Conservation (phyloP, 495 filamentous ascomycete genomes). For the Neurospora sp. region DNA sequence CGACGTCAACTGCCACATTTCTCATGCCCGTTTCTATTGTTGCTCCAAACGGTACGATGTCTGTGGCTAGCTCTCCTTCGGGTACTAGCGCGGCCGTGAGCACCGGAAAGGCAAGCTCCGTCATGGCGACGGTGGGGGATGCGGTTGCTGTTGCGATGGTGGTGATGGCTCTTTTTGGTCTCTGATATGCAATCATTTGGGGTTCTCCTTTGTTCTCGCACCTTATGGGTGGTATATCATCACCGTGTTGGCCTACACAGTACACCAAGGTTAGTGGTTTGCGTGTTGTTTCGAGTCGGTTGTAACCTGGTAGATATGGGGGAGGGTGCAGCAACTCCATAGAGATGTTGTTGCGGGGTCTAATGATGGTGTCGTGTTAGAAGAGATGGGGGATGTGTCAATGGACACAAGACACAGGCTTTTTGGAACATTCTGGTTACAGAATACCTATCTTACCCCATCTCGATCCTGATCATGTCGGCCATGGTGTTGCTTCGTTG, state of each 20-base stretch:
- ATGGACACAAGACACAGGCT: not conserved
- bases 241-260: not conserved
- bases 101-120: not conserved
- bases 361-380: not conserved
- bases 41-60: not conserved
- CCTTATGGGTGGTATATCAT: not conserved
- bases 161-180: constrained; percentile 7
- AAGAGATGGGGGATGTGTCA: not conserved
- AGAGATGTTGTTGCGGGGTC: not conserved
- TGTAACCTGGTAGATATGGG: not conserved
- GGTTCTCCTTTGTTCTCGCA: not conserved
- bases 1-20: not conserved
- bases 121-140: constrained; percentile 16
- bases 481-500: not conserved
- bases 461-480: not conserved
- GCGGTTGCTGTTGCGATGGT: constrained; percentile 20
- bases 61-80: not conserved
- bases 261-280: not conserved
- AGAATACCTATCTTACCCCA: not conserved
- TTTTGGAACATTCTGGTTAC: not conserved
- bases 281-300: not conserved
- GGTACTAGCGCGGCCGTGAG: not conserved
- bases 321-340: not conserved
- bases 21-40: not conserved
- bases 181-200: not conserved